phyloP scores from a whole-genome alignment of 2,329 filamentous ascomycete genomes.

The Beauveria bassiana region DNA sequence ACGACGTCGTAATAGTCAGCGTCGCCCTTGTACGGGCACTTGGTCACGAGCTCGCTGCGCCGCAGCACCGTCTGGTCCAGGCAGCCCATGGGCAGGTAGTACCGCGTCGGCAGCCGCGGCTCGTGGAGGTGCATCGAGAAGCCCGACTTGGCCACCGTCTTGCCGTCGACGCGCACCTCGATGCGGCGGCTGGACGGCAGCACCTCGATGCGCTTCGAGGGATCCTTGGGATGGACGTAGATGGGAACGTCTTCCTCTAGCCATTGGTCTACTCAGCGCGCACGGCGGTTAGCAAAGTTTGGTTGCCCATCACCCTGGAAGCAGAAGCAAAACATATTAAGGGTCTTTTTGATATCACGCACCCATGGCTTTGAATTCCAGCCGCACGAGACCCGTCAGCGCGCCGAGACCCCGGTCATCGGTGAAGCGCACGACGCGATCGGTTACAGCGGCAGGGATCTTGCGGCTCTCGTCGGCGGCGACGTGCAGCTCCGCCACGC shows the following conservation, averaged over 20 bases:
- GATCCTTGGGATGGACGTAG: constrained; percentile 58
- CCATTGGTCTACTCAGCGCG: constrained; percentile 27
- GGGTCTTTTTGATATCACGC: too few species aligned
- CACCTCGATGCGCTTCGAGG: constrained; percentile 57
- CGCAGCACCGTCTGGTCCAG: constrained; percentile 38
- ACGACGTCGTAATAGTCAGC: constrained; percentile 54
- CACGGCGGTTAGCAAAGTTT: not conserved
- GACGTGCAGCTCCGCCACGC: constrained; percentile 25
- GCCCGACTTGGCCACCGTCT: constrained; percentile 36
- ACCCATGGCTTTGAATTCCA: constrained; percentile 30
- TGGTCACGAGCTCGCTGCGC: constrained; percentile 43
- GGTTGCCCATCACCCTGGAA: too few species aligned
- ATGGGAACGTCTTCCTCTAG: constrained; percentile 52
- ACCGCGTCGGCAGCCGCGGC: constrained; percentile 50
- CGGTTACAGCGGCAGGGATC: constrained; percentile 20
- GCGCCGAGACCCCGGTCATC: constrained; percentile 29
- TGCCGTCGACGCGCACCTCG: constrained; percentile 40
- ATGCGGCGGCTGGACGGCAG: constrained; percentile 46
- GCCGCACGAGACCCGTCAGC: constrained; percentile 24
- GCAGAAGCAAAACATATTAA: too few species aligned
- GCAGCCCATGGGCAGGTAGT: constrained; percentile 48
- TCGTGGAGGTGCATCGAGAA: constrained; percentile 50
- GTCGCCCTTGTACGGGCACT: constrained; percentile 61
- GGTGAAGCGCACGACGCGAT: constrained; percentile 31
- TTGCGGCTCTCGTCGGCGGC: constrained; percentile 16